Conservation (phyloP, 2,329 filamentous ascomycete genomes). For the Thermochaetoides dissita region DNA sequence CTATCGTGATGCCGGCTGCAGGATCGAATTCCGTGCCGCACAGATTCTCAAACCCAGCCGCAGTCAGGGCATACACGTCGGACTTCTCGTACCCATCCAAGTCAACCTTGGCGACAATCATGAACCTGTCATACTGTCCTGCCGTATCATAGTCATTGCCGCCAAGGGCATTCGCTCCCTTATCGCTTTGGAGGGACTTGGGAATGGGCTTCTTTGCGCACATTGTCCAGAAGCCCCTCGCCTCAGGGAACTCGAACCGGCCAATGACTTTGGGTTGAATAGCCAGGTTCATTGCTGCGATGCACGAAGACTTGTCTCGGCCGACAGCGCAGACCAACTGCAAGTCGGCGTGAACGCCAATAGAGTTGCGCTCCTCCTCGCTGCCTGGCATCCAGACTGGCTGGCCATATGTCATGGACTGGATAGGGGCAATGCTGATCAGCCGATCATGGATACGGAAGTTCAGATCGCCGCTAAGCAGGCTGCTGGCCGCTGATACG, state of each 20-base stretch:
- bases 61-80: conserved; percentile 63
- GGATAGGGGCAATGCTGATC: conserved; percentile 65
- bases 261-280: conserved; percentile 61
- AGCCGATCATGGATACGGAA: conserved; percentile 70
- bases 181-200: conserved; percentile 40
- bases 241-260: conserved; percentile 57
- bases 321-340: conserved; percentile 50
- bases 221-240: conserved; percentile 70
- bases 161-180: conserved; percentile 31
- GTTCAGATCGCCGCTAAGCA: conserved; percentile 47
- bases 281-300: conserved; percentile 65
- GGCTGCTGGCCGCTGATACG: conserved; percentile 25
- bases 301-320: conserved; percentile 48
- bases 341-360: conserved; percentile 39
- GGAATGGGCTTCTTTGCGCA: conserved; percentile 53
- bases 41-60: conserved; percentile 58
- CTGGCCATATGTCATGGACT: conserved; percentile 57
- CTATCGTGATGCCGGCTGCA: conserved; percentile 72
- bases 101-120: conserved; percentile 66
- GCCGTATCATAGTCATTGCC: conserved; percentile 43
- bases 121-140: conserved; percentile 59
- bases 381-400: conserved; percentile 29
- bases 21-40: conserved; percentile 83
- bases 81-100: conserved; percentile 60
- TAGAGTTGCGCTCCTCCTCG: conserved; percentile 29